A percentile compares a stretch with the other conserved stretches of the same genome.
These are phyloP conservation scores for Dendrobium huoshanense DNA, from an alignment of 106 monocot species.

Conservation along the genomic window DNA sequence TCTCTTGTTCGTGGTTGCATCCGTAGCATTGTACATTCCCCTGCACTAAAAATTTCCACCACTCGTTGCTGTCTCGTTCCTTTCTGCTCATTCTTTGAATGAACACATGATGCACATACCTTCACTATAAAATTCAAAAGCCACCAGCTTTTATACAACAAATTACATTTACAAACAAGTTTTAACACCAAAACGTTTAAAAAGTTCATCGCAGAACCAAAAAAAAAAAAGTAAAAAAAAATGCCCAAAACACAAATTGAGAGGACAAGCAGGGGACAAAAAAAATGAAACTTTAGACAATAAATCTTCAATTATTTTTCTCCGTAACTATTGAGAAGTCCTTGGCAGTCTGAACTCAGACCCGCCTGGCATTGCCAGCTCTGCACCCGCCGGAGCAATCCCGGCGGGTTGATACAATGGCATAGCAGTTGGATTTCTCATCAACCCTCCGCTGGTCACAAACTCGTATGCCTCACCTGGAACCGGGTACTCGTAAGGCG, in stretches of 20 bases:
- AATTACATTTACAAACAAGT: too few species aligned
- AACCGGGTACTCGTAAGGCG: slow-evolving; percentile 2
- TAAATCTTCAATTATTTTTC: background rate
- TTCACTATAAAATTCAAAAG: too few species aligned
- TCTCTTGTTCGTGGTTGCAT: too few species aligned
- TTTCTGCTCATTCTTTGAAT: too few species aligned
- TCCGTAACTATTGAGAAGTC: slow-evolving; percentile 4
- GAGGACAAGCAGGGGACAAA: too few species aligned
- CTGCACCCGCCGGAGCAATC: background rate
- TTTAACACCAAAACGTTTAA: too few species aligned
- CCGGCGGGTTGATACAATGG: slow-evolving; percentile 8
- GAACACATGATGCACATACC: too few species aligned
- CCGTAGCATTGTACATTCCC: too few species aligned
- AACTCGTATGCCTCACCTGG: background rate
- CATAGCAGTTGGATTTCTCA: slow-evolving; percentile 4
- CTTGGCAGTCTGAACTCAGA: background rate
- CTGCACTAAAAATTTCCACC: too few species aligned
- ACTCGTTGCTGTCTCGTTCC: too few species aligned
- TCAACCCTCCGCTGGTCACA: slow-evolving; percentile 13
- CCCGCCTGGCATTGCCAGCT: background rate
- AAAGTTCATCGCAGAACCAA: background rate
- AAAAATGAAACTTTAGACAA: background rate
- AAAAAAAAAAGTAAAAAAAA: background rate
- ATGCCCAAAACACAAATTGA: too few species aligned
- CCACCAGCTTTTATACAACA: too few species aligned